Evolutionary conservation across 164 flowering plant genomes (phyloP), one percentile per base, ranked within the genome.

Genomic region (Aristolochia fimbriata): DNA sequence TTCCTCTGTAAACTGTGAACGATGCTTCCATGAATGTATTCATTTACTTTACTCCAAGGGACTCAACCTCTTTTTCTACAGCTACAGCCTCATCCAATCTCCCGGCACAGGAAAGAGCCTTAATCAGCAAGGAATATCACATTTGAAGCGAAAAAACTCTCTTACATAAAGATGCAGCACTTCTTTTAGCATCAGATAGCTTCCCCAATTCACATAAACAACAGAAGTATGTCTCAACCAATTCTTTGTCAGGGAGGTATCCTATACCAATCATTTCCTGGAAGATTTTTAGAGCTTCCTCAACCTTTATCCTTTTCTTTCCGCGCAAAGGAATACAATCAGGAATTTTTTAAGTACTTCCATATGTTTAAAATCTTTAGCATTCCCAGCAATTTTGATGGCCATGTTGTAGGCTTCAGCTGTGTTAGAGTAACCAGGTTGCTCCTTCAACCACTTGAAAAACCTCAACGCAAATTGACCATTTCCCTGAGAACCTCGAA

Each of bases 321-420:
- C 73, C 81, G 68, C 81, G 68, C 96, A 92, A 59, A 92, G 91
- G 62, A 74, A 74, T 23, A 77, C 68, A 60, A 92, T 73, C 78
- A 88, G 67, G 68, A 67, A 84, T 77, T 87, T 87, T 75, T 77
- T 81, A 10, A 92, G 82, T 55, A 51, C 69, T 73, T 88, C 81
- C 98, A 89, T 92, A 68, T 78, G 76, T 67, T 73, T 80, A 66
- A 89, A 92, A 73, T 88, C 83, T 74, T 92, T 87, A 4, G 78
- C 86, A 24, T 66, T 61, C 25, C 98, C 96, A 11, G 96, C 62
- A 17, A 87, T 63, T 69, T 89, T 92, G 47, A 92, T 85, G 15
- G 83, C 95, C 82, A 78, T 78, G 78, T 89, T 84, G 72, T 85
- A 89, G 24, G 89, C 74, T 55, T 81, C 84, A 23, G 87, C 56